Evolutionary conservation across 2,329 filamentous ascomycete genomes (phyloP).

Genomic region (Pseudocercospora cruenta): DNA sequence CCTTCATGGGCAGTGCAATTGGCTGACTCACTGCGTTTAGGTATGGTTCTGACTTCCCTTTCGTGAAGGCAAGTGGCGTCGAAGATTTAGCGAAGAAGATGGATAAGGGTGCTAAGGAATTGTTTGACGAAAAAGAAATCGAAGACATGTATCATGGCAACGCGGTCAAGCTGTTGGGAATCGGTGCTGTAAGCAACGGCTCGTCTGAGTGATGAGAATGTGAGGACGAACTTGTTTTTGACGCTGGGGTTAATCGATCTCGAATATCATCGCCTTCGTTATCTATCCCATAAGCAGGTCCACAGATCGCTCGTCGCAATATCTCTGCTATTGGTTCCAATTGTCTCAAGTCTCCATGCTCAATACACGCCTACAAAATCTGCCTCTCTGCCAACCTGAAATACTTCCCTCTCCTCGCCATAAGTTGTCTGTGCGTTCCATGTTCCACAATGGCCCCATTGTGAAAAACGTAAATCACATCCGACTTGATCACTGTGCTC

Average conservation of each 20-base stretch:
- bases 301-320: no score
- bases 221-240: no score
- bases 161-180: slow-evolving; percentile 33
- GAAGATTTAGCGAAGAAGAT: slow-evolving; percentile 44
- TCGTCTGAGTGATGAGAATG: no score
- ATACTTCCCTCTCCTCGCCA: slow-evolving; percentile 47
- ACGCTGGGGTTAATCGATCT: no score
- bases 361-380: no score
- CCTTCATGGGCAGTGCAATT: no score
- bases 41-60: slow-evolving; percentile 58
- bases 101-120: slow-evolving; percentile 44
- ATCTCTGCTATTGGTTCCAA: no score
- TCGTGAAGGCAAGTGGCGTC: slow-evolving; percentile 47
- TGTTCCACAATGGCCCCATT: slow-evolving; percentile 82
- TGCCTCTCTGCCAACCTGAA: slow-evolving; percentile 43
- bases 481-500: slow-evolving; percentile 90
- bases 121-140: slow-evolving; percentile 43
- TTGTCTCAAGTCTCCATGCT: no score
- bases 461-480: slow-evolving; percentile 96
- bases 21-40: no score
- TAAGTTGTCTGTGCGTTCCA: slow-evolving; percentile 71
- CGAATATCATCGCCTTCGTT: no score
- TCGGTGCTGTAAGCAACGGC: no score
- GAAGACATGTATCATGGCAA: slow-evolving; percentile 44
- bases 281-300: no score